phyloP scores from a whole-genome alignment of 106 monocot species.

The Acanthochlamys bracteata region DNA sequence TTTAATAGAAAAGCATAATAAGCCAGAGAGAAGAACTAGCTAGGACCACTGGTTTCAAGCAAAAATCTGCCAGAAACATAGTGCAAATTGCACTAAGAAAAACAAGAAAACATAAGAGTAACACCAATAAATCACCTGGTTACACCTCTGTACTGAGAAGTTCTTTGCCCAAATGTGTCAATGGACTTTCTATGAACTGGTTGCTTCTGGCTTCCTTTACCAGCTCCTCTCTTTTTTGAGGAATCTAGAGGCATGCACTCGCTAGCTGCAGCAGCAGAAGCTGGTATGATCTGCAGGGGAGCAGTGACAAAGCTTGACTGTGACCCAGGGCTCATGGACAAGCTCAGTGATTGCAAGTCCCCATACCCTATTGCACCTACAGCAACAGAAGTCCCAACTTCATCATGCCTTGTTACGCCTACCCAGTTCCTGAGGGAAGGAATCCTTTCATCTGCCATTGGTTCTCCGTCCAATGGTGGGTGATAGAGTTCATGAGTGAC shows the following conservation, averaged over 20 bases:
- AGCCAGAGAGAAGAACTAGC: too few relatives aligned
- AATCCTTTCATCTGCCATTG: conserved; percentile 29
- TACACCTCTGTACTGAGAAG: conserved; percentile 94
- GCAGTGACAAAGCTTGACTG: conserved; percentile 63
- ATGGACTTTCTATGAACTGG: conserved; percentile 92
- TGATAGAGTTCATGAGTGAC: conserved; percentile 32
- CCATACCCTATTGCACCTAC: conserved; percentile 49
- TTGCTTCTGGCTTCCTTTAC: conserved; percentile 64
- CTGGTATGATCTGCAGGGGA: conserved; percentile 26
- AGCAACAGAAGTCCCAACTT: conserved; percentile 19
- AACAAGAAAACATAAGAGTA: background rate
- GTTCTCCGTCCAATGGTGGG: conserved; percentile 25
- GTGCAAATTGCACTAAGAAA: background rate
- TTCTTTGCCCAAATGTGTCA: conserved; percentile 97
- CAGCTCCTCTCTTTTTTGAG: conserved; percentile 55
- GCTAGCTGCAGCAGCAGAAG: conserved; percentile 14
- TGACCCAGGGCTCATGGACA: conserved; percentile 93
- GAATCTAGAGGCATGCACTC: conserved; percentile 32
- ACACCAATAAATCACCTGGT: conserved; percentile 34
- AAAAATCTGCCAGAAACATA: too few relatives aligned
- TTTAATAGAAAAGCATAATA: background rate
- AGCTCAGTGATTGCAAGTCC: conserved; percentile 68
- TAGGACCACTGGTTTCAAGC: too few relatives aligned
- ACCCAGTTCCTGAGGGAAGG: conserved; percentile 48
- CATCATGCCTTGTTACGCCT: conserved; percentile 30